These are phyloP conservation scores for Fusarium concolor DNA, from an alignment of 2,329 filamentous ascomycete genomes.

Conservation along the genomic window DNA sequence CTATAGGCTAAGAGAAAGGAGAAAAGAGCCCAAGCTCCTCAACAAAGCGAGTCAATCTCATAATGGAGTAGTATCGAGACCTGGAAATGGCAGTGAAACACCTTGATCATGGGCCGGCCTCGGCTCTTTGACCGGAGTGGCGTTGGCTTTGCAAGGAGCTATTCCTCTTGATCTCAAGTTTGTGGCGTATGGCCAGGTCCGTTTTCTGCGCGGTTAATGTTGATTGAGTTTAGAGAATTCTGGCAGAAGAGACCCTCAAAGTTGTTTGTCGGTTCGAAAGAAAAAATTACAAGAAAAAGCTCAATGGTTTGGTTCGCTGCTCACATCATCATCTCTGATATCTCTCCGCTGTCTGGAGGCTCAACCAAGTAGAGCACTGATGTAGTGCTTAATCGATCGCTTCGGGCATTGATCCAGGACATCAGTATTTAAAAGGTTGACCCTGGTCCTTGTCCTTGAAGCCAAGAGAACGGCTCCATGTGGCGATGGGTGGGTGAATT, in stretches of 20 bases:
- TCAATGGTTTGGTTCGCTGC: background rate
- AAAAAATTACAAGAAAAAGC: background rate
- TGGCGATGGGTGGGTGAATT: slow-evolving; percentile 23
- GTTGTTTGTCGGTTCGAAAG: background rate
- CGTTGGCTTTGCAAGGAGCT: slow-evolving; percentile 19
- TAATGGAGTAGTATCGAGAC: slow-evolving; percentile 30
- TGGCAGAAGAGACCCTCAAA: slow-evolving; percentile 4
- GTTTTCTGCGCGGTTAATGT: slow-evolving; percentile 40
- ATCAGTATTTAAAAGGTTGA: slow-evolving; percentile 4
- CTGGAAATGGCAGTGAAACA: slow-evolving; percentile 40
- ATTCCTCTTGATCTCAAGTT: slow-evolving; percentile 27
- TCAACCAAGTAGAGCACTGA: slow-evolving; percentile 4
- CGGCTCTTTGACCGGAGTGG: slow-evolving; percentile 36
- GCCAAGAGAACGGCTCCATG: slow-evolving; percentile 28
- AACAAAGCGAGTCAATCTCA: slow-evolving; percentile 32
- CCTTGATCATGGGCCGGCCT: slow-evolving; percentile 29
- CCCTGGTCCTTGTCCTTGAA: slow-evolving; percentile 18
- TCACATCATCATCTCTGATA: background rate
- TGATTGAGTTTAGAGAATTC: slow-evolving; percentile 31
- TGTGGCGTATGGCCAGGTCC: slow-evolving; percentile 29
- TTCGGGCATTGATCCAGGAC: slow-evolving; percentile 1
- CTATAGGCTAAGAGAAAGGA: slow-evolving; percentile 4
- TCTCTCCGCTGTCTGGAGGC: slow-evolving; percentile 6
- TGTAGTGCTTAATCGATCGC: background rate
- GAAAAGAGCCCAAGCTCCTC: slow-evolving; percentile 28